These are phyloP conservation scores for Colletotrichum sp. DNA, from an alignment of 2,329 filamentous ascomycete genomes.

Conservation along the genomic window DNA sequence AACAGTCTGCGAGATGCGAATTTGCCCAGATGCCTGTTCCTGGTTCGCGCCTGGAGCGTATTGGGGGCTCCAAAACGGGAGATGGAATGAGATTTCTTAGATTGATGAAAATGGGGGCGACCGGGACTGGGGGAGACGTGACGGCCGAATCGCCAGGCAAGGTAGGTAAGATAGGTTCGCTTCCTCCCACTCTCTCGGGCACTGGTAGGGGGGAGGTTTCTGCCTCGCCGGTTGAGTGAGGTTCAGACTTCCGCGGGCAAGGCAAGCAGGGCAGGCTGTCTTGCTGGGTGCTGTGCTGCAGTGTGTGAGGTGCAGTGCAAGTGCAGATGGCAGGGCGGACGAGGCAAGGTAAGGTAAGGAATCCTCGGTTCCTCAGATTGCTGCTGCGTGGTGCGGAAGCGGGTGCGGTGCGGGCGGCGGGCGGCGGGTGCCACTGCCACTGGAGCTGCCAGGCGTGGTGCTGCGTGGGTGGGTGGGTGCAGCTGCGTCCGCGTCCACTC, in stretches of 20 bases:
- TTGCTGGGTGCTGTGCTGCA: neutral
- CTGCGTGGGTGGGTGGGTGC: conserved; percentile 1
- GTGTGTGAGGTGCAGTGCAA: neutral
- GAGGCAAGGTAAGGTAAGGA: neutral
- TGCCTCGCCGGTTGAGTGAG: neutral
- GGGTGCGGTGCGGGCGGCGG: conserved; percentile 12
- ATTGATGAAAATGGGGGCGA: neutral
- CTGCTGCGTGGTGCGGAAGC: conserved; percentile 7
- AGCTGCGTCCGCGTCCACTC: neutral
- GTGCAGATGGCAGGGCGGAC: neutral
- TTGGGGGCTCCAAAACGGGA: neutral
- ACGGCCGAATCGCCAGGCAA: neutral
- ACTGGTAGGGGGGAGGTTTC: neutral
- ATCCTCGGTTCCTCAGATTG: neutral
- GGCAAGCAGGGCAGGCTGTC: neutral
- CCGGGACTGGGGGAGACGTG: neutral
- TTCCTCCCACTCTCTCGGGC: neutral
- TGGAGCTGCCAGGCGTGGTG: neutral
- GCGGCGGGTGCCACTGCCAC: neutral
- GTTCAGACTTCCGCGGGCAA: neutral
- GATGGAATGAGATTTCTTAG: neutral
- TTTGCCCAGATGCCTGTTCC: neutral
- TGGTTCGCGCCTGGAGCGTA: neutral
- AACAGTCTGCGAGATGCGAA: neutral
- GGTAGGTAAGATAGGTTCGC: neutral